A percentile compares a stretch with the other conserved stretches of the same genome.
Evolutionary conservation across 2,329 filamentous ascomycete genomes (phyloP).

Genomic region (Xylariaceae sp.): DNA sequence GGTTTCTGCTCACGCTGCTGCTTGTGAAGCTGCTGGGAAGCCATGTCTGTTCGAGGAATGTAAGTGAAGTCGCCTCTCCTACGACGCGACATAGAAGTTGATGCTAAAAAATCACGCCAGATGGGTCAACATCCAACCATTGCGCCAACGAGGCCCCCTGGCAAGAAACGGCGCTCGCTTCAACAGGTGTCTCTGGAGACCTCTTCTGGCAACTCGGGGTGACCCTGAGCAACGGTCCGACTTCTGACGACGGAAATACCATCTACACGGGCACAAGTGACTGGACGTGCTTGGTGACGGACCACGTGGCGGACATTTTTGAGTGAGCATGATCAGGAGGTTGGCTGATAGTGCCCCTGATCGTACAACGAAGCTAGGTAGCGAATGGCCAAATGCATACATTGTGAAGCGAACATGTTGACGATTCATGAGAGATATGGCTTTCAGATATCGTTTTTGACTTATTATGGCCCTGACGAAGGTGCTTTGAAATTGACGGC

Average conservation of each 20-base stretch:
- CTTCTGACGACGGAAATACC: slow-evolving; percentile 41
- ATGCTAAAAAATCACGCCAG: slow-evolving; percentile 15
- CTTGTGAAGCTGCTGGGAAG: slow-evolving; percentile 37
- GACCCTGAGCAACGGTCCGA: slow-evolving; percentile 37
- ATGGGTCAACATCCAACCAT: slow-evolving; percentile 27
- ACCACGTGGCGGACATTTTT: slow-evolving; percentile 39
- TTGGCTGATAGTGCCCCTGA: too few species aligned
- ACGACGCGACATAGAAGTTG: background rate
- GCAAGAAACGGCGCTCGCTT: slow-evolving; percentile 29
- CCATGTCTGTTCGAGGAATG: slow-evolving; percentile 40
- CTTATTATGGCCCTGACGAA: too few species aligned
- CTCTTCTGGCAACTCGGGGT: slow-evolving; percentile 33
- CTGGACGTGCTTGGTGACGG: slow-evolving; percentile 41
- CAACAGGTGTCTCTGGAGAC: slow-evolving; percentile 28
- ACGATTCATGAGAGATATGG: too few species aligned
- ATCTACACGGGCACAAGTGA: slow-evolving; percentile 40
- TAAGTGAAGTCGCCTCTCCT: slow-evolving; percentile 25
- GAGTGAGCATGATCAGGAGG: background rate
- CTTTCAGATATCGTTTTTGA: too few species aligned
- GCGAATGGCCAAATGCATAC: too few species aligned
- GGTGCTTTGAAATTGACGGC: too few species aligned
- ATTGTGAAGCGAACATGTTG: too few species aligned
- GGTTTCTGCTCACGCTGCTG: slow-evolving; percentile 36
- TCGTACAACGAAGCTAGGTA: too few species aligned
- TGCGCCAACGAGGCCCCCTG: slow-evolving; percentile 30